Percentiles rank a stretch among this genome's conserved stretches.
Evolutionary conservation across 352 stramenopile species (phyloP).

Genomic region (Phytophthora megakarya): DNA sequence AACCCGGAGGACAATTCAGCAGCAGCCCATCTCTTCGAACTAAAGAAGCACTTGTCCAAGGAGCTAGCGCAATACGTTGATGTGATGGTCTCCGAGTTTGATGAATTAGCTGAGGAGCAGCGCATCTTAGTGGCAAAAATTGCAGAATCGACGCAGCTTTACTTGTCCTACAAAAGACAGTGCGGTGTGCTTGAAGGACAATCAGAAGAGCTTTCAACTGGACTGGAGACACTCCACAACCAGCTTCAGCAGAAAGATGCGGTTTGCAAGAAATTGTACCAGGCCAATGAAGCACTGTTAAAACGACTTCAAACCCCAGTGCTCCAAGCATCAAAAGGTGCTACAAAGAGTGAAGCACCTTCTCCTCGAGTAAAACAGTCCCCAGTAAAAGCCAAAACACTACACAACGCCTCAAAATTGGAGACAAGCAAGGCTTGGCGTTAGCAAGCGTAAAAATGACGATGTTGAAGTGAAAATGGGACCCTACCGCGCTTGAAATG

Average conservation of each 20-base stretch:
- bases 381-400: conserved; percentile 5
- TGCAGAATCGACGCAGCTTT: conserved; percentile 59
- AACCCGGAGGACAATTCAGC: conserved; percentile 29
- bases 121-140: conserved; percentile 62
- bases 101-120: conserved; percentile 63
- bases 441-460: conserved; percentile 31
- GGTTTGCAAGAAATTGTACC: conserved; percentile 66
- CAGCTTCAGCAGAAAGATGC: conserved; percentile 57
- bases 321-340: conserved; percentile 8
- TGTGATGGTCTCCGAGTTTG: conserved; percentile 57
- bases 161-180: conserved; percentile 61
- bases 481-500: background rate
- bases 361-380: conserved; percentile 8
- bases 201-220: conserved; percentile 36
- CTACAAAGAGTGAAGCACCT: conserved; percentile 3
- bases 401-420: conserved; percentile 1
- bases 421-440: conserved; percentile 1
- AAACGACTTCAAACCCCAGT: conserved; percentile 39
- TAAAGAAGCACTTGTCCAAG: conserved; percentile 51
- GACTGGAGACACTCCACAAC: conserved; percentile 40
- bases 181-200: conserved; percentile 49
- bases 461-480: conserved; percentile 5
- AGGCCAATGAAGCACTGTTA: conserved; percentile 66
- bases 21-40: conserved; percentile 35
- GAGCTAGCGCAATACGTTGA: conserved; percentile 56